phyloP scores from a whole-genome alignment of 2,329 filamentous ascomycete species.

The Xylariomycetidae sp. region DNA sequence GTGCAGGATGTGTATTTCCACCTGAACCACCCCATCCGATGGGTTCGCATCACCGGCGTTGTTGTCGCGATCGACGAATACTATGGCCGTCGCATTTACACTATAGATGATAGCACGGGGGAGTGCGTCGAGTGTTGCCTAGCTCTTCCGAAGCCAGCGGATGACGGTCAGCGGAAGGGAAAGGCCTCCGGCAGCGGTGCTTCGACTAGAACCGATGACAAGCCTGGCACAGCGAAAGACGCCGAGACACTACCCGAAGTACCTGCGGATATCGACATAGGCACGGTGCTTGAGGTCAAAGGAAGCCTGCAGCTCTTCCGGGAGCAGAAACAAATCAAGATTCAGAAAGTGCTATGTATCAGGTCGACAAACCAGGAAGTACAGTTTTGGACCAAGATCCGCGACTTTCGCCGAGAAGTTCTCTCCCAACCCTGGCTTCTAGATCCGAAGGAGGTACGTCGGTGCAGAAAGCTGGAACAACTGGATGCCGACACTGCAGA shows the following conservation, averaged over 20 bases:
- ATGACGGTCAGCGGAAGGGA: too few relatives aligned
- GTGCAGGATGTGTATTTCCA: conserved; percentile 59
- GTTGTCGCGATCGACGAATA: conserved; percentile 58
- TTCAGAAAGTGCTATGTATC: conserved; percentile 44
- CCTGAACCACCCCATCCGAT: conserved; percentile 70
- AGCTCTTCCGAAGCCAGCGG: conserved; percentile 14
- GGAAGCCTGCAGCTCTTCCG: conserved; percentile 44
- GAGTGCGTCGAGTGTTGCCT: conserved; percentile 46
- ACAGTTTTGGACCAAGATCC: conserved; percentile 50
- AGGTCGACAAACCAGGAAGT: conserved; percentile 51
- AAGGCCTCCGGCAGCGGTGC: too few relatives aligned
- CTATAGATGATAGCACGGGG: conserved; percentile 61
- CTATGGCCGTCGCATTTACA: conserved; percentile 41
- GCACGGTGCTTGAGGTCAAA: conserved; percentile 51
- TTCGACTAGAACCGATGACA: not conserved
- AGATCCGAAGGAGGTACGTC: conserved; percentile 39
- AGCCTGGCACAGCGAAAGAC: conserved; percentile 1
- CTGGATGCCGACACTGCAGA: conserved; percentile 19
- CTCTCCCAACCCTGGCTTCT: conserved; percentile 51
- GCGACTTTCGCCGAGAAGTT: conserved; percentile 42
- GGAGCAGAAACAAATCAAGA: conserved; percentile 43
- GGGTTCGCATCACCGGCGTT: conserved; percentile 64
- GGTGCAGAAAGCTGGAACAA: conserved; percentile 43
- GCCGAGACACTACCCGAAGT: conserved; percentile 4
- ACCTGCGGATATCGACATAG: conserved; percentile 35